Base-by-base conservation (phyloP, 2,329 filamentous ascomycete species). In the Fusarium illudens region DNA sequence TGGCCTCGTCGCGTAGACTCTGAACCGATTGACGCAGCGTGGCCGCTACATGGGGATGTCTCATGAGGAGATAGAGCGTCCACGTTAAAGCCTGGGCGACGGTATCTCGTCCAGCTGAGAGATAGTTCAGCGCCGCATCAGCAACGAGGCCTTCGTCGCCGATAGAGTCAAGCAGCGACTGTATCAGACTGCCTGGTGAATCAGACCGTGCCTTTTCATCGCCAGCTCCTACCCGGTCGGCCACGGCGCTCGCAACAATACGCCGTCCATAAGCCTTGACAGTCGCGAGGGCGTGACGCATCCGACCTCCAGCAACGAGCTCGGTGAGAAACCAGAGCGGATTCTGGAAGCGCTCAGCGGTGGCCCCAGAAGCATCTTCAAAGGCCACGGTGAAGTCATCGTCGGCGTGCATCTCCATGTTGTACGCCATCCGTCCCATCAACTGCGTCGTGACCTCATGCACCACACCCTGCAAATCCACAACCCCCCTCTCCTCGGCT, bases 351-450 rank as follows among this genome's bases (percentile, higher is more conserved):
- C 89, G 83, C 52, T 87, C 82, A 3, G 87, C 86, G 0, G 86
- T 89, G 9, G 78, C 83, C 1, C 85, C 87, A 0, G 88, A 90
- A 3, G 88, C 88, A 65, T 85, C 83, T 65, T 90, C 88, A 71
- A 91, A 90, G 0, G 87, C 84, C 52, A 81, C 65, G 4, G 86
- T 86, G 73, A 91, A 90, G 3, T 84, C 83, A 62, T 90, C 86
- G 30, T 84, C 81, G 49, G 86, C 82, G 71, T 87, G 86, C 81
- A 90, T 89, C 67, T 90, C 87, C 87, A 90, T 90, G 72, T 88
- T 85, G 69, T 90, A 91, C 13, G 89, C 89, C 86, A 90, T 89
- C 64, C 84, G 83, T n/a, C 88, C 89, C 85, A 91, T 90, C 22
- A 90, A 73, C 60, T 87, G 83, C 20, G 88, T 90, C 2, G 88